Percentiles rank a stretch among this genome's conserved stretches.
Evolutionary conservation across 371 early-diverging fungal genomes (phyloP).

Genomic region (Quaeritorhiza haematococci): DNA sequence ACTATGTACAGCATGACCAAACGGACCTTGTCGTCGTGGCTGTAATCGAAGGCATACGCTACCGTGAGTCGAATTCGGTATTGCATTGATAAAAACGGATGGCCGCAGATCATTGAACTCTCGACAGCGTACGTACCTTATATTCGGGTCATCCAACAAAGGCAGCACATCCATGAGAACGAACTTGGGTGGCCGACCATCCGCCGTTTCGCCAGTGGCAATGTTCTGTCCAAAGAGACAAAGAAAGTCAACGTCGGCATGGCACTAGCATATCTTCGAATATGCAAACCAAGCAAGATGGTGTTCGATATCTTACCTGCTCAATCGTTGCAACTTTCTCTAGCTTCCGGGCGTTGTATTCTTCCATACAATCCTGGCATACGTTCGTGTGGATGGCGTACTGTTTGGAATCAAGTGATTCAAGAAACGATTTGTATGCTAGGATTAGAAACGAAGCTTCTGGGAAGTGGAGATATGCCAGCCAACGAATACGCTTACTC

Average conservation of each 20-base stretch:
- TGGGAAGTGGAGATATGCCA: no score
- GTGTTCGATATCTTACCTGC: slow-evolving; percentile 48
- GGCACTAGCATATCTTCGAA: no score
- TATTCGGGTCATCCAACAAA: slow-evolving; percentile 59
- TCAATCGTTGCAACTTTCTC: slow-evolving; percentile 71
- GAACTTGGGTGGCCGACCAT: slow-evolving; percentile 69
- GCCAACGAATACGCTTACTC: no score
- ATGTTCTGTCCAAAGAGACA: slow-evolving; percentile 56
- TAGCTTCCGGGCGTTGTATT: slow-evolving; percentile 69
- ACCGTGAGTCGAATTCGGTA: no score
- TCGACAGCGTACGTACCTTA: not conserved
- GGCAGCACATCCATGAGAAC: slow-evolving; percentile 78
- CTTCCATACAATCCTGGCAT: slow-evolving; percentile 78
- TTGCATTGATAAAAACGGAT: no score
- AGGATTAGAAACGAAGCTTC: no score
- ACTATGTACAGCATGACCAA: slow-evolving; percentile 81
- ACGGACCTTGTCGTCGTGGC: slow-evolving; percentile 73
- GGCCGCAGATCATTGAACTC: no score
- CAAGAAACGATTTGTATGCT: not conserved
- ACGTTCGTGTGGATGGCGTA: slow-evolving; percentile 91
- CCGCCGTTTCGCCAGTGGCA: slow-evolving; percentile 83
- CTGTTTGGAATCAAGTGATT: slow-evolving; percentile 26
- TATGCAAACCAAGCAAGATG: no score
- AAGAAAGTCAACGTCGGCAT: not conserved
- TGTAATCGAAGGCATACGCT: not conserved